Conservation (phyloP, 306 rosid genomes). For the Sphenostylis stenocarpa region DNA sequence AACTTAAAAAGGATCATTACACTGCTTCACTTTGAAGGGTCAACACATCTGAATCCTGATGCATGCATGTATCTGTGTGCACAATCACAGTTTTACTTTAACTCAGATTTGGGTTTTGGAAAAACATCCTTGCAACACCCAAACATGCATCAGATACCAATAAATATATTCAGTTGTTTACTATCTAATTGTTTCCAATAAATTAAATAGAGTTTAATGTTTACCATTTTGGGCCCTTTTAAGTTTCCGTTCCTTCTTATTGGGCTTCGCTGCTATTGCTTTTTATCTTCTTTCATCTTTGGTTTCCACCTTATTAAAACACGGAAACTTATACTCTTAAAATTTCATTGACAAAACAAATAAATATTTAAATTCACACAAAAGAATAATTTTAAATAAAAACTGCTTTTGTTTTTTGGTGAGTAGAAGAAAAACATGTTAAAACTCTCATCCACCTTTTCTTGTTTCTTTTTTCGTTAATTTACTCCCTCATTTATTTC, state of each 20-base stretch:
- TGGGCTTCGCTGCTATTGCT: not conserved
- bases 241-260: not conserved
- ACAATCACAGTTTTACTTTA: slow-evolving; percentile 14
- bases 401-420: too few relatives aligned
- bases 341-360: not conserved
- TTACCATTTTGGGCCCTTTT: slow-evolving; percentile 14
- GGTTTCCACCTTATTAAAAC: not conserved
- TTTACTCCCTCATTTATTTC: not conserved
- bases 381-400: too few relatives aligned
- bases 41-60: slow-evolving; percentile 22
- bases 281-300: not conserved
- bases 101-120: not conserved
- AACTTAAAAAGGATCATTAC: slow-evolving; percentile 22
- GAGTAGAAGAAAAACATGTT: not conserved
- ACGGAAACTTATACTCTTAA: not conserved
- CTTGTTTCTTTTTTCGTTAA: not conserved
- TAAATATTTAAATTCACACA: too few relatives aligned
- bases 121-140: not conserved
- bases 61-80: slow-evolving; percentile 30
- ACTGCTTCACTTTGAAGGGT: slow-evolving; percentile 34
- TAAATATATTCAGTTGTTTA: not conserved
- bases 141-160: not conserved
- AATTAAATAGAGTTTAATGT: not conserved
- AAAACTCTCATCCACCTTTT: not conserved
- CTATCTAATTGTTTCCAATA: not conserved